Evolutionary conservation across 495 filamentous ascomycete species (phyloP).

Genomic region (Trichoderma reesei): DNA sequence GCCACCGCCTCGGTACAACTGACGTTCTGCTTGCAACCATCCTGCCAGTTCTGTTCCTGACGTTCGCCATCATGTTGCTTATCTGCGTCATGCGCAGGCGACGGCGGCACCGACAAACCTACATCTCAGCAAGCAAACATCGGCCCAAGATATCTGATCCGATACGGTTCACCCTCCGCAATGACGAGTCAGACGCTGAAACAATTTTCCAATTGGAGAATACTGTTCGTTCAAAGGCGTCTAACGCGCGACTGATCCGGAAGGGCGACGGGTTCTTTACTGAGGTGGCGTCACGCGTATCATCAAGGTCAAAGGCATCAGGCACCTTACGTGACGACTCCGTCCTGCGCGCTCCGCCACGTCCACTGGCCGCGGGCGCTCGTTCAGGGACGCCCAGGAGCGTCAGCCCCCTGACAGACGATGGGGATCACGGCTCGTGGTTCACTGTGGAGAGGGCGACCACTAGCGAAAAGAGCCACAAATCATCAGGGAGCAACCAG

Average conservation of each 20-base stretch:
- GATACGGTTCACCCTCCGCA: neutral
- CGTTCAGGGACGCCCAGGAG: neutral
- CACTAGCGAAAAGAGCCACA: neutral
- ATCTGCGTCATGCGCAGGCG: constrained; percentile 8
- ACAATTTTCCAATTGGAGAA: neutral
- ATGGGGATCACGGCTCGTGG: constrained; percentile 4
- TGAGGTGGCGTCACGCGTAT: neutral
- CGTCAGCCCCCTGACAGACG: neutral
- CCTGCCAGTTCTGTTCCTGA: constrained; percentile 2
- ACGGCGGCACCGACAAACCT: neutral
- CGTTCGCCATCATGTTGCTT: constrained; percentile 8
- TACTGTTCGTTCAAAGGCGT: neutral
- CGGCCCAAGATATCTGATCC: constrained; percentile 9
- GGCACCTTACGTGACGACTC: neutral
- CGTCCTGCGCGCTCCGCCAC: neutral
- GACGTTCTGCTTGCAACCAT: constrained; percentile 8
- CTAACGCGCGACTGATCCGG: neutral
- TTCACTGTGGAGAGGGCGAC: neutral
- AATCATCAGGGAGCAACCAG: neutral
- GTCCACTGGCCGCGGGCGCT: neutral
- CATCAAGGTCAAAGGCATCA: neutral
- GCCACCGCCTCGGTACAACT: neutral
- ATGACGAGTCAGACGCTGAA: neutral
- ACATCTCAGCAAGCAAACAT: neutral
- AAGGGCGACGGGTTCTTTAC: neutral